Conservation (phyloP, 495 filamentous ascomycete species). For the Annulohypoxylon nitens region DNA sequence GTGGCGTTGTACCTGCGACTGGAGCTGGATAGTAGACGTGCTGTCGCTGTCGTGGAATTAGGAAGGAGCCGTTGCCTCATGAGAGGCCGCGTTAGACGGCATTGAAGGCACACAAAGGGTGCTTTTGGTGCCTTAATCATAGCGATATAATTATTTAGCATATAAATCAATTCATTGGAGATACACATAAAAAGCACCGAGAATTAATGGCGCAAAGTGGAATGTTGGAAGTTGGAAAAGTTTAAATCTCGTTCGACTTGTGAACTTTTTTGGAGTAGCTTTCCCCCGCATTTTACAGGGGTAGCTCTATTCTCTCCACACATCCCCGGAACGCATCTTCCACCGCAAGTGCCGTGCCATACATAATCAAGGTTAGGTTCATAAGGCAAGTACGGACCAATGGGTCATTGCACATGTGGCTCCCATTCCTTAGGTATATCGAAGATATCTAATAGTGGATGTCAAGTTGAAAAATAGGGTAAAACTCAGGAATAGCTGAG, state of each 20-base stretch:
- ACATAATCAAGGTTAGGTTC: slow-evolving; percentile 13
- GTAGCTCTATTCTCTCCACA: slow-evolving; percentile 29
- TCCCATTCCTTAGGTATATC: neutral
- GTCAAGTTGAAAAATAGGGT: neutral
- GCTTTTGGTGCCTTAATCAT: slow-evolving; percentile 40
- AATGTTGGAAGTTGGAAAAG: slow-evolving; percentile 3
- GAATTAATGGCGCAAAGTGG: slow-evolving; percentile 13
- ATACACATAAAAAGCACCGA: neutral
- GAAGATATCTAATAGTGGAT: neutral
- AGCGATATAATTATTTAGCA: neutral
- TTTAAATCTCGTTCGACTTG: slow-evolving; percentile 26
- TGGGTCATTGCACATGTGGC: neutral
- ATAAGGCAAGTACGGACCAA: neutral
- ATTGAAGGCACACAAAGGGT: slow-evolving; percentile 43
- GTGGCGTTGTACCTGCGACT: slow-evolving; percentile 24
- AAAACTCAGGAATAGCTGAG: neutral
- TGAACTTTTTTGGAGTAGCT: slow-evolving; percentile 45
- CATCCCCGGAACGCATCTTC: neutral
- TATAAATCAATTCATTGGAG: neutral
- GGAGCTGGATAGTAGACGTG: slow-evolving; percentile 40
- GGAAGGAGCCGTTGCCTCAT: slow-evolving; percentile 18
- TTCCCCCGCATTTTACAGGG: slow-evolving; percentile 43
- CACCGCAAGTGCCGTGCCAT: slow-evolving; percentile 1
- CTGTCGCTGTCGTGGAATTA: slow-evolving; percentile 14
- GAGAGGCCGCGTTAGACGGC: slow-evolving; percentile 38